Percentiles rank a stretch among this genome's conserved stretches.
phyloP scores from a whole-genome alignment of 2,329 filamentous ascomycete species.

The Elsinoe perseae region DNA sequence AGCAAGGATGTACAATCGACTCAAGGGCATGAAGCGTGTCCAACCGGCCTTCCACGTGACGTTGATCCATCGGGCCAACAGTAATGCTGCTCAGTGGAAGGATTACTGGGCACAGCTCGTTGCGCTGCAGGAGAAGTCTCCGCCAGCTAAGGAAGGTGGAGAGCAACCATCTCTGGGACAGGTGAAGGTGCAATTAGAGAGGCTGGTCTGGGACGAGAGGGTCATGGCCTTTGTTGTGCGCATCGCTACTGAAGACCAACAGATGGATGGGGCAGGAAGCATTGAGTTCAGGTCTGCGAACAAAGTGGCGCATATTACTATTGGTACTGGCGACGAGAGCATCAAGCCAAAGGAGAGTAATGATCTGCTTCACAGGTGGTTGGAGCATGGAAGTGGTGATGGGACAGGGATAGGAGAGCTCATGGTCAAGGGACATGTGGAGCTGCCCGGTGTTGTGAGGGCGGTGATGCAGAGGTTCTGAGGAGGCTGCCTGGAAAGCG shows the following conservation, averaged over 20 bases:
- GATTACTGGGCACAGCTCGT: constrained; percentile 70
- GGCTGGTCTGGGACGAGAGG: constrained; percentile 72
- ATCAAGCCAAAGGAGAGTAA: constrained; percentile 97
- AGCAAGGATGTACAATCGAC: constrained; percentile 64
- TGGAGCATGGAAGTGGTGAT: constrained; percentile 49
- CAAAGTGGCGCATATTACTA: constrained; percentile 73
- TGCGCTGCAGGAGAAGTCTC: constrained; percentile 44
- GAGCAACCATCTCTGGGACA: constrained; percentile 51
- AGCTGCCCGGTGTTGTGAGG: constrained; percentile 49
- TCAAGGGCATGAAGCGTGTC: constrained; percentile 65
- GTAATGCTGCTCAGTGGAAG: constrained; percentile 48
- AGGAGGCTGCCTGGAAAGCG: not conserved
- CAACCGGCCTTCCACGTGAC: constrained; percentile 91
- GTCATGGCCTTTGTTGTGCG: constrained; percentile 89
- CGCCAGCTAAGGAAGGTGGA: constrained; percentile 25
- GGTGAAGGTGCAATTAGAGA: constrained; percentile 56
- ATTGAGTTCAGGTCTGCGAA: constrained; percentile 58
- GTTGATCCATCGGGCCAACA: constrained; percentile 66
- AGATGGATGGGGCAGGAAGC: constrained; percentile 42
- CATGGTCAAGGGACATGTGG: constrained; percentile 46
- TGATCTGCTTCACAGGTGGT: constrained; percentile 67
- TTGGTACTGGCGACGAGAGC: constrained; percentile 65
- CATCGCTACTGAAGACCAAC: constrained; percentile 42
- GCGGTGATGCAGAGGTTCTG: constrained; percentile 36
- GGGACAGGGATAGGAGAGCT: constrained; percentile 49